Conservation (phyloP, 805 yeast species). For the Maudiozyma barnettii region DNA sequence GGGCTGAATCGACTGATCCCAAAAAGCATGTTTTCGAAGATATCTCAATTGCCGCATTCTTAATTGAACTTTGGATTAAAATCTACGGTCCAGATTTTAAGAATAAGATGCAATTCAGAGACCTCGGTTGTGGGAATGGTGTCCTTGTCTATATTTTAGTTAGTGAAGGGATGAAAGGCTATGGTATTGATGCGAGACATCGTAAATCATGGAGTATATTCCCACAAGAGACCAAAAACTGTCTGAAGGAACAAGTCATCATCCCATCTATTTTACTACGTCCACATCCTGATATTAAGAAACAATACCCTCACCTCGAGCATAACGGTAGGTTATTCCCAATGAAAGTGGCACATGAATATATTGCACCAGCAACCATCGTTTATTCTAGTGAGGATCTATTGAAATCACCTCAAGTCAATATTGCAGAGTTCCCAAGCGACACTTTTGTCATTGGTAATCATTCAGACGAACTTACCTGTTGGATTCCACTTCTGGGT, state of each 20-base stretch:
- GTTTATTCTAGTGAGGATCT: conserved; percentile 32
- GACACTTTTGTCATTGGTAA: conserved; percentile 84
- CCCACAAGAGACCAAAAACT: conserved; percentile 51
- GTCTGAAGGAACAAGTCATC: conserved; percentile 65
- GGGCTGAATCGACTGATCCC: conserved; percentile 95
- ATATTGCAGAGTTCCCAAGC: conserved; percentile 55
- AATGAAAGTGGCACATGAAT: conserved; percentile 31
- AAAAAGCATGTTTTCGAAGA: conserved; percentile 94
- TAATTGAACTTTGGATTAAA: conserved; percentile 74
- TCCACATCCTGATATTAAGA: conserved; percentile 55
- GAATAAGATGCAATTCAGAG: conserved; percentile 53
- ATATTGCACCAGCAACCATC: conserved; percentile 37
- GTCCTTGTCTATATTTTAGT: conserved; percentile 63
- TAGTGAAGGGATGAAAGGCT: conserved; percentile 72
- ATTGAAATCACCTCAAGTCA: conserved; percentile 43
- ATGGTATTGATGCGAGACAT: conserved; percentile 82
- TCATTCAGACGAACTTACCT: conserved; percentile 89
- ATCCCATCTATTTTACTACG: conserved; percentile 67
- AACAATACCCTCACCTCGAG: conserved; percentile 42
- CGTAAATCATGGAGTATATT: conserved; percentile 81
- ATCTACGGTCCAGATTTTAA: conserved; percentile 34
- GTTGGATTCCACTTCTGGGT: conserved; percentile 87
- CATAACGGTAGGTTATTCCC: conserved; percentile 50
- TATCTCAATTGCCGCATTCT: conserved; percentile 87
- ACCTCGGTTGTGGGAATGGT: conserved; percentile 94